Conservation (phyloP, 2,329 filamentous ascomycete genomes). For the Diaporthe citri region DNA sequence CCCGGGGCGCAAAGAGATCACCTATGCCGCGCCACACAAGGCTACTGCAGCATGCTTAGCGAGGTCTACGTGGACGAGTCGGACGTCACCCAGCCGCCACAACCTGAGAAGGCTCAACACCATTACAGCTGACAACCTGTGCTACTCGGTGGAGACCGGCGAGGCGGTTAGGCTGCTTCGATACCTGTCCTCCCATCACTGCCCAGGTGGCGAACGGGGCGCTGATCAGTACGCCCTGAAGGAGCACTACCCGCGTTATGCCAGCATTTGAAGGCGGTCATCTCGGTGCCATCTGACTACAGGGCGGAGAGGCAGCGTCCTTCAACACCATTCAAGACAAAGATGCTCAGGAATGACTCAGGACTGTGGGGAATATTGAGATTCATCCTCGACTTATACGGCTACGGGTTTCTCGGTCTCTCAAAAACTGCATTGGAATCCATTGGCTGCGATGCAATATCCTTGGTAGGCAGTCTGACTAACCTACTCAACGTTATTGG, state of each 20-base stretch:
- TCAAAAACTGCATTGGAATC: not conserved
- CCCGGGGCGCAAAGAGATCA: not conserved
- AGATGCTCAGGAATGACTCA: not conserved
- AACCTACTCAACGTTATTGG: not conserved
- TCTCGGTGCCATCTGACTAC: too few species aligned
- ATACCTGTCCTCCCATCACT: not conserved
- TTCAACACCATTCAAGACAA: not conserved
- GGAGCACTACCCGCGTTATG: too few species aligned
- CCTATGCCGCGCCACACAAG: not conserved
- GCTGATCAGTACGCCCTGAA: too few species aligned
- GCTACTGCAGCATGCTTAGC: not conserved
- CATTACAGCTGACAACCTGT: not conserved
- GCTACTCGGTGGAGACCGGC: not conserved
- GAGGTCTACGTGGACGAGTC: slow-evolving; percentile 1
- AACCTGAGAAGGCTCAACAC: not conserved
- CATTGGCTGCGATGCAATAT: not conserved
- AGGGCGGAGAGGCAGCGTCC: not conserved
- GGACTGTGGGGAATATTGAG: not conserved
- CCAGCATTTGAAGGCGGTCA: too few species aligned
- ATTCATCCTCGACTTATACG: not conserved
- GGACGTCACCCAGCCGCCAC: not conserved
- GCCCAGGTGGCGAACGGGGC: not conserved
- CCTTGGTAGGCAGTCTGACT: not conserved
- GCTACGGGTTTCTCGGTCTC: not conserved
- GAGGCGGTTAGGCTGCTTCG: not conserved